Evolutionary conservation across 805 yeast species (phyloP).

Genomic region (Candida caryicola): DNA sequence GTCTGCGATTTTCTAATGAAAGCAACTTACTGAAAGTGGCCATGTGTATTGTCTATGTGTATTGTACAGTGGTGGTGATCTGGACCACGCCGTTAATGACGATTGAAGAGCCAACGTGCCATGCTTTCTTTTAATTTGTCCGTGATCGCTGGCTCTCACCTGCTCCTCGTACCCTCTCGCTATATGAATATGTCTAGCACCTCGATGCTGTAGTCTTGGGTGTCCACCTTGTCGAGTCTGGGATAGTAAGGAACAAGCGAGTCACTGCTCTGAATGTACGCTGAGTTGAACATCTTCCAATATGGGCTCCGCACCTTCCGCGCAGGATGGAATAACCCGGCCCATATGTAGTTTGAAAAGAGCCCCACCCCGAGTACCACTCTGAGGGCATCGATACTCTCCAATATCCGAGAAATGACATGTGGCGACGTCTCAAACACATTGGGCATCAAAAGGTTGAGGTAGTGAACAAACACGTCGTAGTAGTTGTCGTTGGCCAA

Average conservation of each 20-base stretch:
- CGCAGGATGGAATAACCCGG: constrained; percentile 93
- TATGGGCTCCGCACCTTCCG: constrained; percentile 77
- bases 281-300: constrained; percentile 78
- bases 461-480: constrained; percentile 70
- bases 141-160: too few species aligned
- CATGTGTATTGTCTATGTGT: neutral
- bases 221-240: constrained; percentile 27
- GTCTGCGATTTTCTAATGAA: constrained; percentile 1
- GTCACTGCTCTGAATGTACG: constrained; percentile 73
- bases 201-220: constrained; percentile 31
- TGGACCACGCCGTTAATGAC: neutral
- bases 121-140: too few species aligned
- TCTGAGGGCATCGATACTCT: constrained; percentile 72
- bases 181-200: constrained; percentile 49
- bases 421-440: constrained; percentile 94
- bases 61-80: neutral
- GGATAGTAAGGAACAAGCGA: constrained; percentile 85
- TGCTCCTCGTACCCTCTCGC: too few species aligned
- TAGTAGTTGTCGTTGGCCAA: constrained; percentile 61
- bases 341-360: constrained; percentile 72
- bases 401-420: constrained; percentile 78
- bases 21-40: neutral
- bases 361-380: constrained; percentile 74
- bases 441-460: constrained; percentile 84
- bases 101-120: too few species aligned